A percentile compares a stretch with the other conserved stretches of the same genome.
These are phyloP conservation scores for Styphnolobium japonicum DNA, from an alignment of 306 rosid genomes.

Conservation along the genomic window DNA sequence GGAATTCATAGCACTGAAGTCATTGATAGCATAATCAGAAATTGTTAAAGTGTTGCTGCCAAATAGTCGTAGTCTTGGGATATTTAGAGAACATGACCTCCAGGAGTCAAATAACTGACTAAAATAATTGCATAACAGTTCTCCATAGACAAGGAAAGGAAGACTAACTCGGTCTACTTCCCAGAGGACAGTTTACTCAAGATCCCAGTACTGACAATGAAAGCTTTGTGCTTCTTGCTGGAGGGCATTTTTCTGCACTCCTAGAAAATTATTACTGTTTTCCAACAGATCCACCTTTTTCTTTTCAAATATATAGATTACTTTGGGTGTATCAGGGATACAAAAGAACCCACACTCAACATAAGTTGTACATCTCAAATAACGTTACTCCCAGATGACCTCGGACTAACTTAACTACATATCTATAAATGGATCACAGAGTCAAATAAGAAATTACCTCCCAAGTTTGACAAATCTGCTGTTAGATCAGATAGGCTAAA, in stretches of 20 bases:
- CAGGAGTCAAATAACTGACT: not conserved
- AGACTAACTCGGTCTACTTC: not conserved
- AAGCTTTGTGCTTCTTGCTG: not conserved
- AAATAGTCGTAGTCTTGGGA: not conserved
- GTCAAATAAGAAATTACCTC: slow-evolving; percentile 57
- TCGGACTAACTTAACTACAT: not conserved
- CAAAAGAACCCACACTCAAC: not conserved
- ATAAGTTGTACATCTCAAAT: not conserved
- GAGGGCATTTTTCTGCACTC: not conserved
- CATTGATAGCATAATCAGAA: not conserved
- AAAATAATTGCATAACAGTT: not conserved
- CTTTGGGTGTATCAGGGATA: not conserved
- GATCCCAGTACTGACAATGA: not conserved
- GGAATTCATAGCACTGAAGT: not conserved
- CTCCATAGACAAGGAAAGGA: not conserved
- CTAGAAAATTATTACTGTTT: not conserved
- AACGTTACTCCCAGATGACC: not conserved
- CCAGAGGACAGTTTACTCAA: no score
- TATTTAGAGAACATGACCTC: not conserved
- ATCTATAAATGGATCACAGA: not conserved
- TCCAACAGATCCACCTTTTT: not conserved
- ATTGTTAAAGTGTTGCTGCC: not conserved
- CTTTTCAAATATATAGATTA: not conserved
- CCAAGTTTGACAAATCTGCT: slow-evolving; percentile 86
- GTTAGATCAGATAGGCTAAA: slow-evolving; percentile 89